Percentiles rank a stretch among this genome's conserved stretches.
Conservation (phyloP, 2,329 filamentous ascomycete genomes). For the Cadophora malorum region DNA sequence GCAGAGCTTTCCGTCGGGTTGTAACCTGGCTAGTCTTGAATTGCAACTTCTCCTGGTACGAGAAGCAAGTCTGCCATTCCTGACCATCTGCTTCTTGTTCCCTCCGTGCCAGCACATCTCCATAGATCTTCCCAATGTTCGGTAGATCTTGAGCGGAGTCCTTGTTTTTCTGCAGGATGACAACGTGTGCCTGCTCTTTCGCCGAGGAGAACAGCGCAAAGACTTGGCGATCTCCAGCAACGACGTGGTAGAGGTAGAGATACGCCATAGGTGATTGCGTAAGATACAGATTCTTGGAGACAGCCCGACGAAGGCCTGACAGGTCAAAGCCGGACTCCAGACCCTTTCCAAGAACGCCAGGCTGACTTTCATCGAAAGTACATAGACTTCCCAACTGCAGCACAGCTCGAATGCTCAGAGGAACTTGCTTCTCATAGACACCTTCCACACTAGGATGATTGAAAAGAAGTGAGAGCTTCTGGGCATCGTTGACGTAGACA, state of each 20-base stretch:
- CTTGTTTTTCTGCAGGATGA: conserved; percentile 83
- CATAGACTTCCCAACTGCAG: conserved; percentile 90
- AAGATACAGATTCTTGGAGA: conserved; percentile 76
- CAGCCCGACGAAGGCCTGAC: conserved; percentile 71
- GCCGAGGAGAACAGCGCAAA: conserved; percentile 92
- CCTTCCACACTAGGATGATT: conserved; percentile 95
- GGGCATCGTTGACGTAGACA: conserved; percentile 81
- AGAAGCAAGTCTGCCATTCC: conserved; percentile 80
- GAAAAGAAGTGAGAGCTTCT: conserved; percentile 83
- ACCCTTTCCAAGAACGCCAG: conserved; percentile 89
- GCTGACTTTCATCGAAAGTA: conserved; percentile 89
- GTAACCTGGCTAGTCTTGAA: conserved; percentile 91
- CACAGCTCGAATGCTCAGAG: conserved; percentile 84
- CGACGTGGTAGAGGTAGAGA: conserved; percentile 91
- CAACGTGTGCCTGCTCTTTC: conserved; percentile 79
- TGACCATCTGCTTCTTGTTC: conserved; percentile 70
- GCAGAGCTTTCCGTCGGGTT: conserved; percentile 84
- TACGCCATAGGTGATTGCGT: conserved; percentile 78
- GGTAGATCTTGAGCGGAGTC: conserved; percentile 83
- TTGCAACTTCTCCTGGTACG: conserved; percentile 83
- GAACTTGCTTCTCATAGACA: conserved; percentile 93
- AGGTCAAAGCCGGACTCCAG: conserved; percentile 95
- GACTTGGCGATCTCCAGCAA: conserved; percentile 87
- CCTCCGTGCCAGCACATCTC: conserved; percentile 72
- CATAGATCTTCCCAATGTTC: conserved; percentile 88